Percentiles rank a stretch among this genome's conserved stretches.
These are phyloP conservation scores for Singerocomus rubriflavus DNA, from an alignment of 1,284 basidiomycete genomes.

Conservation along the genomic window DNA sequence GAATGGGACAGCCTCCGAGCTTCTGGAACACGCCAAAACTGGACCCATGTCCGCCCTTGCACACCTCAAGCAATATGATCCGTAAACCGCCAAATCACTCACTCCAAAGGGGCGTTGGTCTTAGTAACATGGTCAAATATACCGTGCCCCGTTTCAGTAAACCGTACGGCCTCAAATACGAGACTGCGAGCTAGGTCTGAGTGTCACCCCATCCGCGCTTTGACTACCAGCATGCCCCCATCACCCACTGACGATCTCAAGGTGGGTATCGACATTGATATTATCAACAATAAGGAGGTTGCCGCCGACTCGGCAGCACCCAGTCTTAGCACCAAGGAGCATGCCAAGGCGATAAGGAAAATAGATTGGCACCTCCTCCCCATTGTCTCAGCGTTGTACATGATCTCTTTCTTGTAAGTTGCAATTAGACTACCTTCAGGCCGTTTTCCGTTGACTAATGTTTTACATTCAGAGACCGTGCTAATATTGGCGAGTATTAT, in stretches of 20 bases:
- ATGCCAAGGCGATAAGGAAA: slow-evolving; percentile 41
- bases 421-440: not conserved
- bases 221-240: slow-evolving; percentile 3
- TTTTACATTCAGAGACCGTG: slow-evolving; percentile 29
- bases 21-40: not conserved
- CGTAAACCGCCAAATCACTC: not conserved
- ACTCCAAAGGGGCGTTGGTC: not conserved
- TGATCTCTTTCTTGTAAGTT: slow-evolving; percentile 52
- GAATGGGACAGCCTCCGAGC: not conserved
- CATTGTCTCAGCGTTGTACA: slow-evolving; percentile 50
- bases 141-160: slow-evolving; percentile 10
- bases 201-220: not conserved
- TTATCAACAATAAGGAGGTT: not conserved
- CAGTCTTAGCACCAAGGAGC: slow-evolving; percentile 23
- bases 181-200: not conserved
- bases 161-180: slow-evolving; percentile 3
- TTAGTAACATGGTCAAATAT: not conserved
- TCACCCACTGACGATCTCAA: slow-evolving; percentile 1
- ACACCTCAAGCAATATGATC: not conserved
- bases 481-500: slow-evolving; percentile 29
- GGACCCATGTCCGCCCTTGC: too few species aligned
- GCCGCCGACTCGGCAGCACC: not conserved
- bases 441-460: not conserved
- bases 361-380: slow-evolving; percentile 50
- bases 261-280: not conserved